Evolutionary conservation across 129 eudicot genomes (phyloP), one percentile per base, ranked within the genome.

Genomic region (Deinandra increscens): DNA sequence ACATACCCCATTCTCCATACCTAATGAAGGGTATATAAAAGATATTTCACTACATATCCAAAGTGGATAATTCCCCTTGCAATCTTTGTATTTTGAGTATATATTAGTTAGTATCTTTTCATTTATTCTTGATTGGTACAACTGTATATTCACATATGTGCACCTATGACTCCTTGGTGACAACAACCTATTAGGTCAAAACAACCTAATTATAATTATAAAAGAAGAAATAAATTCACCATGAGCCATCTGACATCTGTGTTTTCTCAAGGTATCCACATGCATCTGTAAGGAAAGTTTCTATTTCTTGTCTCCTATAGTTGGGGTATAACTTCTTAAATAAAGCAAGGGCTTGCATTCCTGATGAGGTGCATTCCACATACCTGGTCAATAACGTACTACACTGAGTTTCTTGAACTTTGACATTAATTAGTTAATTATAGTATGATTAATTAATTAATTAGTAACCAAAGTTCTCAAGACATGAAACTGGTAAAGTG

Each of bases 1-100:
- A 86, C 22, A 84, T 78, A n/a, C 90, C 96, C 90, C 93, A 86
- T 23, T 76, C 80, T n/a, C 93, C 96, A 44, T 86, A 83, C 96
- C 96, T 89, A 59, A 41, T 39, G 68, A 33, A 31, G 1, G 0
- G 26, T 17, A n/a, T n/a, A n/a, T n/a, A n/a, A n/a, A n/a, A n/a
- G n/a, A n/a, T n/a, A n/a, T n/a, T n/a, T n/a, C n/a, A n/a, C n/a
- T n/a, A n/a, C n/a, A n/a, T n/a, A n/a, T n/a, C n/a, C n/a, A n/a
- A n/a, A n/a, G n/a, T n/a, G n/a, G n/a, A n/a, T n/a, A n/a, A n/a
- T n/a, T n/a, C n/a, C n/a, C n/a, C n/a, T n/a, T n/a, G n/a, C n/a
- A n/a, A n/a, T n/a, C n/a, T n/a, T n/a, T n/a, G n/a, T n/a, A n/a
- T n/a, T n/a, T n/a, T n/a, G n/a, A n/a, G n/a, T n/a, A n/a, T n/a